Evolutionary conservation across 768 basidiomycete genomes (phyloP), one percentile per base, ranked within the genome.

Genomic region (Tremella fuciformis): DNA sequence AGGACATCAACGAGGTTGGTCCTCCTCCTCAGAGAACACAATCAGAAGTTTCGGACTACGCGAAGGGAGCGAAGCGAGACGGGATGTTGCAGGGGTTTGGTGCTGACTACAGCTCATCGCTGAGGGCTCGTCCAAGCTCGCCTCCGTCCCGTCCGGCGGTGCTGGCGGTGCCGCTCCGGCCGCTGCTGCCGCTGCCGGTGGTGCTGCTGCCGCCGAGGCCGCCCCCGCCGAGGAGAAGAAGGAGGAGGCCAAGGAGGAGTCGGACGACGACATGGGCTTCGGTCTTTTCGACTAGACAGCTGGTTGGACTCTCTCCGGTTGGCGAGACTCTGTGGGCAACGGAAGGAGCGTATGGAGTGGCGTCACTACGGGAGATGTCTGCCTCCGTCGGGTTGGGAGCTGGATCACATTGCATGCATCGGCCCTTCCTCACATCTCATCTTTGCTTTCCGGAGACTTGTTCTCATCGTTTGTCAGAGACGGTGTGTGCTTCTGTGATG

Each of bases 241-340:
- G 66, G 78, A 87, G 76, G 88, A 91, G 77, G 86, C 81, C 71
- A 79, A 91, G 83, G 88, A 93, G 83, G 85, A 84, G 76, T 90
- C 93, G 78, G 91, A 94, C 83, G 93, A 96, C 71, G 93, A 96
- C 81, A 96, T 96, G 91, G 75, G 92, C 82, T 97, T 97, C 80
- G 92, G 92, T 82, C 84, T 96, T 65, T 96, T 96, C 83, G 92
- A 96, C 83, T 96, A 86, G 82, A 65, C 69, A 54, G 59, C 46
- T 63, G 54, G 60, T 46, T 46, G 42, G n/a, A 46, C 16, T 15
- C 4, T 46, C 42, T 46, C 15, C 6, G 29, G 11, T 34, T 11
- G 34, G 26, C n/a, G 50, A 52, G 29, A 41, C 40, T 34, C 19
- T 22, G 52, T 21, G 8, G 29, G 26, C 16, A 41, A 24, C 34